Conservation (phyloP, 164 flowering plant species). For the Nymphaea colorata region DNA sequence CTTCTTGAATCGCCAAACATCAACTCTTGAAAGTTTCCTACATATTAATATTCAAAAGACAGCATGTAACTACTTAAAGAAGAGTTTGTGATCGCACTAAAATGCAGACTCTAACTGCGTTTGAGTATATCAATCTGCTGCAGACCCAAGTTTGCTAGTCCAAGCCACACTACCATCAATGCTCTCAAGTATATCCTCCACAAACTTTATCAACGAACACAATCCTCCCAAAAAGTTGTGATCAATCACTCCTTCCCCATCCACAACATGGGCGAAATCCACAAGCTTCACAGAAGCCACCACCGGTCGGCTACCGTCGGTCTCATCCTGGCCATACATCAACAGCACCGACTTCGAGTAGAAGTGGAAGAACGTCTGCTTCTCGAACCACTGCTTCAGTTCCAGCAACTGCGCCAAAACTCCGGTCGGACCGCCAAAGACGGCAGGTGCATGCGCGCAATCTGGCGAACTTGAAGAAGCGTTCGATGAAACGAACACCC, state of each 20-base stretch:
- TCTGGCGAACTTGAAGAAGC: slow-evolving; percentile 29
- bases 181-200: slow-evolving; percentile 35
- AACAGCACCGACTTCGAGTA: slow-evolving; percentile 67
- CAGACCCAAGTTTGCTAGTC: too few relatives aligned
- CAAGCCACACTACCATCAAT: too few relatives aligned
- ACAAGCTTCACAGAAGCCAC: slow-evolving; percentile 43
- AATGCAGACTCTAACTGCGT: too few relatives aligned
- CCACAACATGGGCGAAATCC: slow-evolving; percentile 81
- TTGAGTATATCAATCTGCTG: too few relatives aligned
- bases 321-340: slow-evolving; percentile 41
- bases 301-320: slow-evolving; percentile 12
- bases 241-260: slow-evolving; percentile 66
- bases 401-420: slow-evolving; percentile 65
- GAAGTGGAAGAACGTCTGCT: slow-evolving; percentile 63
- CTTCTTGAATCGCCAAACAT: too few relatives aligned
- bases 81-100: not conserved
- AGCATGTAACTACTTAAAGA: too few relatives aligned
- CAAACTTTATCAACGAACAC: slow-evolving; percentile 82
- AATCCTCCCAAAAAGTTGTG: slow-evolving; percentile 93
- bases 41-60: too few relatives aligned
- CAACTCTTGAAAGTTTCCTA: too few relatives aligned
- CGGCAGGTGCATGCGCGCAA: slow-evolving; percentile 38
- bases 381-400: slow-evolving; percentile 89
- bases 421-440: slow-evolving; percentile 68
- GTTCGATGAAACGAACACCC: slow-evolving; percentile 69